Conservation (phyloP, 768 basidiomycete genomes). For the Mycena galopus region DNA sequence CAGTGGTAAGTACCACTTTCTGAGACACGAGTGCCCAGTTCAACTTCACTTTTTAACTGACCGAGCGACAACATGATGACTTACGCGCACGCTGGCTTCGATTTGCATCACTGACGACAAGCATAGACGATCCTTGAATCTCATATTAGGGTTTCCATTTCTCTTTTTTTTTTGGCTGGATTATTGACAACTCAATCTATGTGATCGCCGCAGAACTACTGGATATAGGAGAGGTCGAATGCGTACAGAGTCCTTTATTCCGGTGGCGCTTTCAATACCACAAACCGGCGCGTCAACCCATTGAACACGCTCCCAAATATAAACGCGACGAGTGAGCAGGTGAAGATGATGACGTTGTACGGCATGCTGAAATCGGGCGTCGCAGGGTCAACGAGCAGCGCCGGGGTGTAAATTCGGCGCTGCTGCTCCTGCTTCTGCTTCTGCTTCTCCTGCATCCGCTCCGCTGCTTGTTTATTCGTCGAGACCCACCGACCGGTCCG, state of each 20-base stretch:
- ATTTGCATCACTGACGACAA: no score
- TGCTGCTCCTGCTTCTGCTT: constrained; percentile 28
- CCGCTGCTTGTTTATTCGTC: background rate
- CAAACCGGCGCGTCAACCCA: constrained; percentile 83
- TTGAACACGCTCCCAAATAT: constrained; percentile 96
- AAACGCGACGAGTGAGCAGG: constrained; percentile 89
- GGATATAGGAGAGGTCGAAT: no score
- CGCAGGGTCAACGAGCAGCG: constrained; percentile 92
- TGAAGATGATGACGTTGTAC: constrained; percentile 99
- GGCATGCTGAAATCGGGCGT: constrained; percentile 99
- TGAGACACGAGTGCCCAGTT: no score
- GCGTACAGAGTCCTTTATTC: background rate
- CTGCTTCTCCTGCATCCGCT: constrained; percentile 3
- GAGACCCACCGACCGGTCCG: background rate
- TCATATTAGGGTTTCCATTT: no score
- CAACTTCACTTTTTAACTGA: no score
- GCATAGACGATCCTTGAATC: no score
- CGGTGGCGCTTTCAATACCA: constrained; percentile 52
- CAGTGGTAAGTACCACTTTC: no score
- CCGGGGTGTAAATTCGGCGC: constrained; percentile 76
- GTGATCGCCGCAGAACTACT: no score
- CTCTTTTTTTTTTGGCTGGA: no score
- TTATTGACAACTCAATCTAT: no score
- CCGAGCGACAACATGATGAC: no score
- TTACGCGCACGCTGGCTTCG: no score